Evolutionary conservation across 371 early-diverging fungal species (phyloP).

Genomic region (Rhizopus arrhizus): DNA sequence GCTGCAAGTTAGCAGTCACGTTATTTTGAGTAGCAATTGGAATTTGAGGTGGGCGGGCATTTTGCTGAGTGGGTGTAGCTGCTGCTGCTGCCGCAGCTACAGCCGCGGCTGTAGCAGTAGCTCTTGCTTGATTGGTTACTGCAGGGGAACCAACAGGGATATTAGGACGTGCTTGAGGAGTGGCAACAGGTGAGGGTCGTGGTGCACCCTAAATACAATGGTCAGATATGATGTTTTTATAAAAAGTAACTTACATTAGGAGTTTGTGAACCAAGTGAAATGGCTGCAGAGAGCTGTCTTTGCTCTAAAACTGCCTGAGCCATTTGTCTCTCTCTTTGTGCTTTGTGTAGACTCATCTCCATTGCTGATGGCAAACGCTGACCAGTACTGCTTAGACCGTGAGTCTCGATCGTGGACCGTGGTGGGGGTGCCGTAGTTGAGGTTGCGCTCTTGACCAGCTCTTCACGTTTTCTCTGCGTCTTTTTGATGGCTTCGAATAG

Average conservation of each 20-base stretch:
- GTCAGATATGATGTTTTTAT: too few relatives aligned
- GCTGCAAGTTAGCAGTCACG: slow-evolving; percentile 32
- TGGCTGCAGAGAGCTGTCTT: slow-evolving; percentile 59
- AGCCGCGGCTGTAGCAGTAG: slow-evolving; percentile 25
- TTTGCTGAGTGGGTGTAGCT: slow-evolving; percentile 28
- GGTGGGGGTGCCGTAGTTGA: slow-evolving; percentile 34
- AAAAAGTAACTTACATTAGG: slow-evolving; percentile 19
- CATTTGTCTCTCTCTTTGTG: slow-evolving; percentile 72
- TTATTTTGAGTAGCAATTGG: slow-evolving; percentile 25
- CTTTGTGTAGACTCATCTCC: slow-evolving; percentile 73
- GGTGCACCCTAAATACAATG: slow-evolving; percentile 15
- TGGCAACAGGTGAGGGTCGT: slow-evolving; percentile 29
- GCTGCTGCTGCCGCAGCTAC: slow-evolving; percentile 21
- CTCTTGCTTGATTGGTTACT: slow-evolving; percentile 19
- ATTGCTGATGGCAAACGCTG: slow-evolving; percentile 66
- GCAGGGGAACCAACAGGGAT: slow-evolving; percentile 5
- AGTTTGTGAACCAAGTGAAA: slow-evolving; percentile 27
- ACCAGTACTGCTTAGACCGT: slow-evolving; percentile 49
- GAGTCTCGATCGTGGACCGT: slow-evolving; percentile 47
- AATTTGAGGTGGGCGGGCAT: slow-evolving; percentile 31
- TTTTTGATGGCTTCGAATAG: slow-evolving; percentile 55
- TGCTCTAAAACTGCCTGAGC: slow-evolving; percentile 71
- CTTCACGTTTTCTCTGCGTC: slow-evolving; percentile 53
- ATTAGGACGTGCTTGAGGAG: slow-evolving; percentile 20
- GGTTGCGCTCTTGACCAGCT: slow-evolving; percentile 31